Conservation (phyloP, 805 yeast genomes). For the Kazachstania bromeliacearum region DNA sequence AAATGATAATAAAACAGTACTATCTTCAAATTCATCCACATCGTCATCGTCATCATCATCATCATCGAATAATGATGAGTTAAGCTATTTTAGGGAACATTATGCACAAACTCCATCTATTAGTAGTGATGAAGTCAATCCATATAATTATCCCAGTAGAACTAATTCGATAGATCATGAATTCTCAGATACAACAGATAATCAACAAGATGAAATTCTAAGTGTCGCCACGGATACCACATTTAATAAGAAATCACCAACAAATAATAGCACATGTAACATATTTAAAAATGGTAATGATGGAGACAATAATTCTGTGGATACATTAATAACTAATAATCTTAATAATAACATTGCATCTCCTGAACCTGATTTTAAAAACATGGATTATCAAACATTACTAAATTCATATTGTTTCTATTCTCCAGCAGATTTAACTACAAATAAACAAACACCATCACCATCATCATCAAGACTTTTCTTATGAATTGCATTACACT, state of each 20-base stretch:
- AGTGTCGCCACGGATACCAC: slow-evolving; percentile 17
- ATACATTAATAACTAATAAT: neutral
- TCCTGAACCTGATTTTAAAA: slow-evolving; percentile 4
- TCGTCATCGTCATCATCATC: slow-evolving; percentile 1
- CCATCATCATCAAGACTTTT: slow-evolving; percentile 1
- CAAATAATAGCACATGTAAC: slow-evolving; percentile 1
- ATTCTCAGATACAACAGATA: neutral
- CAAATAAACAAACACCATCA: neutral
- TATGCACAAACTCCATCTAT: neutral
- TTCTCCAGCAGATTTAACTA: slow-evolving; percentile 7
- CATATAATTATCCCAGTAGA: neutral
- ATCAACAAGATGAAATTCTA: slow-evolving; percentile 4
- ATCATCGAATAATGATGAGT: neutral
- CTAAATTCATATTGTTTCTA: slow-evolving; percentile 23
- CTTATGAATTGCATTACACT: neutral
- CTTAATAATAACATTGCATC: neutral
- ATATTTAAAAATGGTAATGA: neutral
- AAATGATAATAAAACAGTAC: no score
- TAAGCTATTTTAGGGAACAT: neutral
- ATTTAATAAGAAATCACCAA: slow-evolving; percentile 5
- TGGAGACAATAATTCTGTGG: slow-evolving; percentile 9
- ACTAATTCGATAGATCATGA: neutral
- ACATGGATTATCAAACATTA: slow-evolving; percentile 21
- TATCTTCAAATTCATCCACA: slow-evolving; percentile 1
- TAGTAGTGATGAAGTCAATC: neutral